A percentile compares a stretch with the other conserved stretches of the same genome.
These are phyloP conservation scores for Colletotrichum spaethianum DNA, from an alignment of 2,329 filamentous ascomycete genomes.

Conservation along the genomic window DNA sequence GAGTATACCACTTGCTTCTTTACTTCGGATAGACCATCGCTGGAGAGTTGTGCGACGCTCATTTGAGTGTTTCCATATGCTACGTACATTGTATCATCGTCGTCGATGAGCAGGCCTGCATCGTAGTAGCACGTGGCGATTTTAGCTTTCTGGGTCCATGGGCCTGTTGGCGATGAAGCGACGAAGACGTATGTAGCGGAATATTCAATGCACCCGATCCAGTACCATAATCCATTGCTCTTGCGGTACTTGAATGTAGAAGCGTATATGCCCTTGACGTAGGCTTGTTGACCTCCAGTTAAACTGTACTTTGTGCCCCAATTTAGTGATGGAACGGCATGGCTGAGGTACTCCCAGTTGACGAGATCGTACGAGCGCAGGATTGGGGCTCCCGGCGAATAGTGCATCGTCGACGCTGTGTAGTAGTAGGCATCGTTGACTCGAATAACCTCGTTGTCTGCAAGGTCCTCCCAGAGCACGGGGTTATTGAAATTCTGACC, in stretches of 20 bases:
- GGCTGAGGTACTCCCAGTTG: conserved; percentile 59
- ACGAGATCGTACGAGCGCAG: conserved; percentile 66
- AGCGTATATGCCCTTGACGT: conserved; percentile 70
- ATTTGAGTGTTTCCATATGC: conserved; percentile 59
- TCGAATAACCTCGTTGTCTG: conserved; percentile 65
- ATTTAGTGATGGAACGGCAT: conserved; percentile 56
- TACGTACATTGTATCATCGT: conserved; percentile 64
- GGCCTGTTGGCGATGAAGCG: conserved; percentile 42
- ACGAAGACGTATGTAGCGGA: conserved; percentile 40
- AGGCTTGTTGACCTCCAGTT: conserved; percentile 57
- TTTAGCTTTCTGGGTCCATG: conserved; percentile 5
- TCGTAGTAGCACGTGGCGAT: conserved; percentile 60
- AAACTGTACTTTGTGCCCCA: conserved; percentile 62
- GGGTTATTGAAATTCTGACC: conserved; percentile 57
- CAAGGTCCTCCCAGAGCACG: conserved; percentile 64
- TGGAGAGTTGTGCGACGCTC: conserved; percentile 58
- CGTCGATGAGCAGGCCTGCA: conserved; percentile 60
- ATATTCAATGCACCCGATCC: conserved; percentile 35
- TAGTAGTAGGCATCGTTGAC: conserved; percentile 63
- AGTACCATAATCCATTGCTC: conserved; percentile 38
- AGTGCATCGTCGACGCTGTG: conserved; percentile 67
- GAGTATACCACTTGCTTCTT: conserved; percentile 48
- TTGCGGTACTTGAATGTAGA: conserved; percentile 61
- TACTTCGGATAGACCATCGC: conserved; percentile 59
- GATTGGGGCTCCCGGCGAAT: conserved; percentile 67